Conservation (phyloP, 169 alveolate species). For the Plasmodium blacklocki region DNA sequence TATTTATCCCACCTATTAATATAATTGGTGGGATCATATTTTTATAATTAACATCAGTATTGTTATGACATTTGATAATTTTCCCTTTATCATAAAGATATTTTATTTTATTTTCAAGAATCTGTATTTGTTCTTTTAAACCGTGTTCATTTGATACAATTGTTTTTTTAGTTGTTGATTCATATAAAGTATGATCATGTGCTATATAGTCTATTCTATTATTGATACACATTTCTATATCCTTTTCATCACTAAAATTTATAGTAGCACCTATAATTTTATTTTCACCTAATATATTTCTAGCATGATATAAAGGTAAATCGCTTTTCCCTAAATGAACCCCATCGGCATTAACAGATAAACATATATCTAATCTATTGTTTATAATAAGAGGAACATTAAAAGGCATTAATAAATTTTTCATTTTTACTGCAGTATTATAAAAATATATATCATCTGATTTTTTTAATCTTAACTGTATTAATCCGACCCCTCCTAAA, state of each 20-base stretch:
- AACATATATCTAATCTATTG: conserved; percentile 79
- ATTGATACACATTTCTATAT: conserved; percentile 46
- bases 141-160: conserved; percentile 21
- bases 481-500: conserved; percentile 80
- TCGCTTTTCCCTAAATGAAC: conserved; percentile 82
- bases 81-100: conserved; percentile 46
- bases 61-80: neutral
- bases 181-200: conserved; percentile 67
- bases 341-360: conserved; percentile 81
- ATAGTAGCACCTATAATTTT: conserved; percentile 81
- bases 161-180: conserved; percentile 28
- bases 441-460: conserved; percentile 58
- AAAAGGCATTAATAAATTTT: conserved; percentile 14
- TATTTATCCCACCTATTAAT: conserved; percentile 58
- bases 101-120: conserved; percentile 11
- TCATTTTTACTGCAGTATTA: conserved; percentile 35
- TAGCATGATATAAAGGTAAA: conserved; percentile 76
- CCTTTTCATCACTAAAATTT: conserved; percentile 76
- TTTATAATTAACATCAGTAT: too few relatives aligned
- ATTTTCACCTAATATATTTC: conserved; percentile 77
- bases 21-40: conserved; percentile 25
- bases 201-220: conserved; percentile 53
- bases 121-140: conserved; percentile 28
- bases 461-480: conserved; percentile 80
- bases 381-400: conserved; percentile 80